These are phyloP conservation scores for Pichia terricola DNA, from an alignment of 1,139 yeast species.

Conservation along the genomic window DNA sequence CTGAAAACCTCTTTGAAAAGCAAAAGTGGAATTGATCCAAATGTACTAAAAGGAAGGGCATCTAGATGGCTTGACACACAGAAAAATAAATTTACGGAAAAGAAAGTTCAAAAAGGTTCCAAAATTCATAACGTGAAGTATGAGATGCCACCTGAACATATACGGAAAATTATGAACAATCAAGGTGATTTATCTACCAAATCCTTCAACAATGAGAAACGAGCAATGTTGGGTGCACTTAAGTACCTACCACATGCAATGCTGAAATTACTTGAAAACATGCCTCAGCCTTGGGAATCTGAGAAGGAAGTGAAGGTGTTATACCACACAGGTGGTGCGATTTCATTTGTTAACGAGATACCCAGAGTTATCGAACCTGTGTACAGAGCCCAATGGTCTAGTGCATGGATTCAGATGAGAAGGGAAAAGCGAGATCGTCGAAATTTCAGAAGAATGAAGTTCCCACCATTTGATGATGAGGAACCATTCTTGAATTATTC, in stretches of 20 bases:
- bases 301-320: slow-evolving; percentile 77
- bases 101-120: slow-evolving; percentile 26
- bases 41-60: slow-evolving; percentile 33
- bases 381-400: slow-evolving; percentile 92
- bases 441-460: slow-evolving; percentile 83
- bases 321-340: slow-evolving; percentile 89
- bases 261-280: slow-evolving; percentile 78
- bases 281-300: slow-evolving; percentile 99
- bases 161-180: slow-evolving; percentile 72
- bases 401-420: slow-evolving; percentile 88
- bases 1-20: background rate
- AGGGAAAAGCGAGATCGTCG: slow-evolving; percentile 84
- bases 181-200: slow-evolving; percentile 82
- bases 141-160: slow-evolving; percentile 92
- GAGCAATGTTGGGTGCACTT: slow-evolving; percentile 82
- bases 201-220: slow-evolving; percentile 76
- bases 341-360: slow-evolving; percentile 86
- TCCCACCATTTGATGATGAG: slow-evolving; percentile 97
- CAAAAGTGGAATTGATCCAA: background rate
- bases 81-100: slow-evolving; percentile 39
- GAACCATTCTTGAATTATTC: slow-evolving; percentile 85
- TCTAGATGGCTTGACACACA: slow-evolving; percentile 61
- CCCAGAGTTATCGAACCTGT: slow-evolving; percentile 92
- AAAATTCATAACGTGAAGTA: slow-evolving; percentile 51
- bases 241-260: slow-evolving; percentile 96